Base-by-base conservation (phyloP, 176 grass and related monocot species). In the Musa itinerans region DNA sequence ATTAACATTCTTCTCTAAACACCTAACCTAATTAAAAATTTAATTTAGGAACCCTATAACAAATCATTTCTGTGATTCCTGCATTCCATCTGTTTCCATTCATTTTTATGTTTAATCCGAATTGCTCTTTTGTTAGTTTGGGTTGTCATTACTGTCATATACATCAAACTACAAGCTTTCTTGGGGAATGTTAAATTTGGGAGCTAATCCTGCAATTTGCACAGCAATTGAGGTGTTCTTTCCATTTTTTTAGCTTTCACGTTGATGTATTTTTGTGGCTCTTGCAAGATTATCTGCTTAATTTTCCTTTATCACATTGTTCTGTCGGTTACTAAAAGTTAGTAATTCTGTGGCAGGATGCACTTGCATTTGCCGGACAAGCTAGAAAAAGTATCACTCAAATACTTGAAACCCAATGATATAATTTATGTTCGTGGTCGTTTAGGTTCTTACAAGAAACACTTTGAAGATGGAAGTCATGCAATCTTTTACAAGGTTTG, bases 371-470 rank as follows among this genome's bases (percentile, higher is more conserved):
- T 92, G 11, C 22, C 3, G 0, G 63, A 75, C 12, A 15, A 80
- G 8, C 55, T 92, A 55, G 89, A 83, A 10, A 73, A 76, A 51
- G 70, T 82, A 66, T 65, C 83, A 73, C 11, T 89, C 10, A 82
- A 78, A 74, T 75, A 92, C 83, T 74, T 92, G 71, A 88, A 92
- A 54, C 1, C 52, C 55, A 68, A 84, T 52, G 86, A 92, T 67
- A 65, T 86, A 71, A 74, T 92, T 53, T 84, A 82, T 84, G 84
- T 89, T 82, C 76, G 58, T 71, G 89, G 89, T 51, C 0, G 0
- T 54, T 67, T 92, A n/a, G 1, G 1, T 0, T 82, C 68, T 61
- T 92, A 88, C 52, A 43, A 76, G 63, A 79, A 50, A 68, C 29
- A 76, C 63, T 54, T 54, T 74, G 8, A 2, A 80, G 72, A 75